Base-by-base conservation (phyloP, 1,284 basidiomycete genomes). In the Kalmanozyma brasiliensis region DNA sequence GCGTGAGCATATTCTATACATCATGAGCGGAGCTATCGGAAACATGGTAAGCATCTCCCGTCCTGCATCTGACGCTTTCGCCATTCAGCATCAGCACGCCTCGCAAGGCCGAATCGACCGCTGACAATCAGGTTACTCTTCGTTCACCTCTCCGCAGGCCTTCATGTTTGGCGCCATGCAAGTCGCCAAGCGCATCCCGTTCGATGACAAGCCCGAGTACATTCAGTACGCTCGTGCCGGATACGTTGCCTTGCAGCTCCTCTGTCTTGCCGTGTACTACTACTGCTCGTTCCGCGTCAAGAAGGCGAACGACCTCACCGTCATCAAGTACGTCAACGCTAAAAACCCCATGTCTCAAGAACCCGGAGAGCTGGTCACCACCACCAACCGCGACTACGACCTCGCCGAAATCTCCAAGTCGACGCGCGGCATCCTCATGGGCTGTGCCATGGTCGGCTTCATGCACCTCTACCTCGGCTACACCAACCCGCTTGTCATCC, bases 331-430 rank as follows among this genome's bases (percentile, higher is more conserved):
- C 77, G 85, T 85, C 48, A 84, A 86, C 71, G 85, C 86, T 17
- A 83, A 81, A 52, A 73, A 58, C 49, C 73, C 79, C 45, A 78
- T 78, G 77, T 87, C 88, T 17, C 83, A 88, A 66, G 90, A 91
- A 58, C 87, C 89, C 20, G 90, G 90, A 37, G 87, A 90, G 80
- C 87, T 95, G 8, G 87, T 94, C 24, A 93, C 91, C n/a, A 96
- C 93, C 8, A 98, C 94, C 20, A 88, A 93, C 60, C 87, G 89
- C 57, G 95, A 98, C 82, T 98, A 98, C 76, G 94, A 98, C 84
- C 88, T 97, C 14, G 84, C 86, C 5, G 91, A 98, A 83, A 88
- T 88, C 3, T 90, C 90, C 56, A 94, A 96, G 86, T 86, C 90
- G n/a, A 90, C 93, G 64, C 83, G 89, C 14, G 79, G 83, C 29